Evolutionary conservation across 1,284 basidiomycete genomes (phyloP).

Genomic region (Thecaphora thlaspeos): DNA sequence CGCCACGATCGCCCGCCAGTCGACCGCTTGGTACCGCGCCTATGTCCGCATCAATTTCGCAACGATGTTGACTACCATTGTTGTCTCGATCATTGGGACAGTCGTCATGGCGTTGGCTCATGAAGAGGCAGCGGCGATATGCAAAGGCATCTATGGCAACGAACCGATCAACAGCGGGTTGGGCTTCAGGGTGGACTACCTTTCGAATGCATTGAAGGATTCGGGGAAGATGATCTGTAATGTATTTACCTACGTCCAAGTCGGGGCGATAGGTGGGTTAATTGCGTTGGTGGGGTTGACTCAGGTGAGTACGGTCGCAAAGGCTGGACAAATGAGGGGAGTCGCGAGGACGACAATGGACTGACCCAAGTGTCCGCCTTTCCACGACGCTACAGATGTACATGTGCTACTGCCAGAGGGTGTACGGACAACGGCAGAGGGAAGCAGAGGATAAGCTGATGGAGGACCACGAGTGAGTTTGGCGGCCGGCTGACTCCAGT

Average conservation of each 20-base stretch:
- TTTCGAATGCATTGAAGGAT: conserved; percentile 10
- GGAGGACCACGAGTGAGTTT: conserved; percentile 9
- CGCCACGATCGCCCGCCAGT: conserved; percentile 17
- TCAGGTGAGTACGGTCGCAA: conserved; percentile 33
- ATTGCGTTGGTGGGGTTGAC: conserved; percentile 18
- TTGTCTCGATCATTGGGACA: conserved; percentile 11
- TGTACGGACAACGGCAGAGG: conserved; percentile 36
- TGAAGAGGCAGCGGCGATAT: conserved; percentile 17
- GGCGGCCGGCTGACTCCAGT: too few relatives aligned
- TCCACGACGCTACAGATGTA: conserved; percentile 16
- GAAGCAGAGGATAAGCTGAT: conserved; percentile 11
- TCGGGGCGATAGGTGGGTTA: conserved; percentile 28
- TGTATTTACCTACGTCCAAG: conserved; percentile 33
- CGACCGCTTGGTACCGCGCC: conserved; percentile 26
- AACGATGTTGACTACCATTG: conserved; percentile 18
- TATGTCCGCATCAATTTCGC: conserved; percentile 37
- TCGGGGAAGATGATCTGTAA: conserved; percentile 30
- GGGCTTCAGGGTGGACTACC: conserved; percentile 9
- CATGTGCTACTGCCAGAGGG: conserved; percentile 32
- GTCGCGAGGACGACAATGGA: neutral
- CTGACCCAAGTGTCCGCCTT: neutral
- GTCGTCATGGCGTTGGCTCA: conserved; percentile 27
- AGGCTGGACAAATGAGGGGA: too few relatives aligned
- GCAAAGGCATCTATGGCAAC: conserved; percentile 32
- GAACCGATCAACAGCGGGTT: conserved; percentile 17